Evolutionary conservation across 495 filamentous ascomycete species (phyloP).

Genomic region (Daldinia vernicosa): DNA sequence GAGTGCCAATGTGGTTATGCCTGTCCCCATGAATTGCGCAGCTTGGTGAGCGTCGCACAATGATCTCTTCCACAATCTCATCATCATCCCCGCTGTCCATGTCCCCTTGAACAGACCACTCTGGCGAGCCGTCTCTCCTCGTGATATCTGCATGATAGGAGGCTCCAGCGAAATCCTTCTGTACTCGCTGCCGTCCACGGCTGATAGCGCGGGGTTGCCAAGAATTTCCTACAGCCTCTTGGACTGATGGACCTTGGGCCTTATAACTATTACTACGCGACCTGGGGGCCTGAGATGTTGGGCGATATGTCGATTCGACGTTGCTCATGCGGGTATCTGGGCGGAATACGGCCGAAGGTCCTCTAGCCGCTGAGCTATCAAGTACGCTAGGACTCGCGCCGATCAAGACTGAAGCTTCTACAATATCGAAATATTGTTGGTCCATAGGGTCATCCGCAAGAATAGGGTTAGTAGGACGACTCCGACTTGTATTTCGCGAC

Average conservation of each 20-base stretch:
- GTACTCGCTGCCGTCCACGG: constrained; percentile 9
- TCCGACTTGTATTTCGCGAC: constrained; percentile 9
- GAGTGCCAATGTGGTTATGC: background rate
- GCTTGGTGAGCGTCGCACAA: constrained; percentile 17
- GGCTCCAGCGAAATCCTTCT: background rate
- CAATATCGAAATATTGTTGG: background rate
- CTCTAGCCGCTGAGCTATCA: background rate
- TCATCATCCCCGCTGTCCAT: constrained; percentile 11
- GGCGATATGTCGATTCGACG: constrained; percentile 6
- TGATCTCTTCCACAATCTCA: constrained; percentile 22
- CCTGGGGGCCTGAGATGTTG: background rate
- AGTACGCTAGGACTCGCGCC: constrained; percentile 5
- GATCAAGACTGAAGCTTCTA: constrained; percentile 2
- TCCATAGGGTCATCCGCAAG: background rate
- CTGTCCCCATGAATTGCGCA: constrained; percentile 18
- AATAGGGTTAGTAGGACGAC: background rate
- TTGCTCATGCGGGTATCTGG: constrained; percentile 10
- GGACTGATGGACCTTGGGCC: background rate
- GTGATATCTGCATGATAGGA: background rate
- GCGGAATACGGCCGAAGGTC: background rate
- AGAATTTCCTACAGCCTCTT: background rate
- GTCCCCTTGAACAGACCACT: constrained; percentile 6
- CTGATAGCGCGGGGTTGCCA: constrained; percentile 6
- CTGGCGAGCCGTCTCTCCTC: background rate
- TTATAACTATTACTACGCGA: constrained; percentile 10